Evolutionary conservation across 345 rosid genomes (phyloP), one percentile per base, ranked within the genome.

Genomic region (Eucalyptus pauciflora): DNA sequence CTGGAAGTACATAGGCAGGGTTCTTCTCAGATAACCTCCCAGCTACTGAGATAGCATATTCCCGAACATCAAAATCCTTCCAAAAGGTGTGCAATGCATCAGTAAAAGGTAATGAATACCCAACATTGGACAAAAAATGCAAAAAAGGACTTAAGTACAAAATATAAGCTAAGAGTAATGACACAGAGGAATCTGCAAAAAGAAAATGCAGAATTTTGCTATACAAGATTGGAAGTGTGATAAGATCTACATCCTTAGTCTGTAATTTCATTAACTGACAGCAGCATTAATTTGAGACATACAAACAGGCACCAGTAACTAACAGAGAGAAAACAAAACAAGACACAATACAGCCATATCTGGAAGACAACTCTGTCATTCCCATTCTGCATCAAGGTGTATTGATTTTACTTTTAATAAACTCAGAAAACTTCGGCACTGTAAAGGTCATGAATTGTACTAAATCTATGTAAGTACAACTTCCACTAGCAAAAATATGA

Each of bases 1-100:
- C 99, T 52, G 99, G 99, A 93, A 98, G 98, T 91, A 98, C 99
- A 91, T 98, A 98, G 86, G 99, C 99, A 81, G 99, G 99, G 92
- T 98, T 98, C 93, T 95, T 98, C 91, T 97, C 99, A 43, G 99
- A 97, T 91, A 98, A 93, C 91, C 99, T 93, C 92, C 99, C 99
- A 89, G 98, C 96, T 87, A 98, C 94, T 27, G 99, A 97, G 93
- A 98, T 98, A 87, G 97, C 98, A 93, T 94, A 97, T 90, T 95
- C 99, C 91, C 98, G 95, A 91, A 97, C 99, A 91, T 93, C 99
- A 92, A 95, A 96, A 93, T 97, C 99, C 99, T 98, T 76, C 71
- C 48, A 86, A 24, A 86, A 31, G 11, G 41, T 86, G 80, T 48
- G 46, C 60, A 24, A 89, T 22, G 25, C 37, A 50, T 25, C 43